Evolutionary conservation across 73 alveolate species (phyloP).

Genomic region (Paramecium octaurelia): DNA sequence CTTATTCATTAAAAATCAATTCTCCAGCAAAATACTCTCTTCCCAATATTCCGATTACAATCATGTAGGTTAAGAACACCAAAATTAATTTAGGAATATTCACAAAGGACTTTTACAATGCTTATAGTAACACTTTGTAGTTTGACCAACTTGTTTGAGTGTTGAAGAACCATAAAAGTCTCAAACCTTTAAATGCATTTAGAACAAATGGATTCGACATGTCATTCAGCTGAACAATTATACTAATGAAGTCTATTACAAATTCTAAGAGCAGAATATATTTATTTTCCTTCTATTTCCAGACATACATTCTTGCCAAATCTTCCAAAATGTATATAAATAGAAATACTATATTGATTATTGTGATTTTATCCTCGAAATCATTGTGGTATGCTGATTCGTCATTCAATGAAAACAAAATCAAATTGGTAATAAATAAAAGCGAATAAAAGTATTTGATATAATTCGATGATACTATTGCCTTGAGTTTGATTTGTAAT

Average conservation of each 20-base stretch:
- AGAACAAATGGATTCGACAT: neutral
- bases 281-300: conserved; percentile 18
- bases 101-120: neutral
- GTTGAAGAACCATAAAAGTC: neutral
- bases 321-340: neutral
- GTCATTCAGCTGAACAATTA: neutral
- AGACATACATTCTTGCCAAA: neutral
- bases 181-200: neutral
- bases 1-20: neutral
- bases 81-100: neutral
- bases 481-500: neutral
- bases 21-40: conserved; percentile 10
- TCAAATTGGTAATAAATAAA: neutral
- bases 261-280: neutral
- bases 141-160: conserved; percentile 20
- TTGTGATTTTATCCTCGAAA: neutral
- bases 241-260: neutral
- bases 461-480: neutral
- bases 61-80: neutral
- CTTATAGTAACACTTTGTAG: neutral
- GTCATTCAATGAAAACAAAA: neutral
- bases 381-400: neutral
- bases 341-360: neutral
- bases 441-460: neutral
- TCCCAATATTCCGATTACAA: neutral